Evolutionary conservation across 1,139 yeast species (phyloP), one percentile per base, ranked within the genome.

Genomic region (Yamadazyma atmosphaerica): DNA sequence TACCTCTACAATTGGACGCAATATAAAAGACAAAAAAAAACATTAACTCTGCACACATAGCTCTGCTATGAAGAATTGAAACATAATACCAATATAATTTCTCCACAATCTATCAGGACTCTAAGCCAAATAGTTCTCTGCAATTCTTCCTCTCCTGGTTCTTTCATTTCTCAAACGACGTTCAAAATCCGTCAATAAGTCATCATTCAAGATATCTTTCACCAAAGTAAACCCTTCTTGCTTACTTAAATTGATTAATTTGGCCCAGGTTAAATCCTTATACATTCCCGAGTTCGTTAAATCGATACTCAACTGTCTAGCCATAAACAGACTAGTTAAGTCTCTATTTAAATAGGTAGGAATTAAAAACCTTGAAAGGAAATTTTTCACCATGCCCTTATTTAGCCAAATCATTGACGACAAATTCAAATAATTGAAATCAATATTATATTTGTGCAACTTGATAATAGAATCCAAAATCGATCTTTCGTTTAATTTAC

Each of bases 251-350:
- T 72, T 68, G 33, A 72, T 61, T 12, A 45, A 42, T 36, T 55
- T 55, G 0, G 83, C 83, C 85, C 86, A 81, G n/a, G 57, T 68
- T 24, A 77, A 60, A 34, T 70, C 68, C 45, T 77, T 74, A 38
- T 69, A 63, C 85, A 80, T 79, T 1, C 86, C 86, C 1, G 83
- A 75, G 47, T 78, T 71, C 2, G 72, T 60, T 38, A 79, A 67
- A 49, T 78, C 77, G 21, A 79, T 41, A 28, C 60, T 55, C 48
- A 69, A 51, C 47, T 66, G 55, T n/a, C 31, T 39, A 4, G 37
- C 34, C 3, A 34, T 41, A 32, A 34, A 39, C 17, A 24, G 32
- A 12, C 28, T 19, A 4, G 36, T 35, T 10, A 39, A 19, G 15
- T 40, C 32, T n/a, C 24, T 15, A 11, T 36, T 31, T 16, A 42